These are phyloP conservation scores for Pyricularia pennisetigena DNA, from an alignment of 2,329 filamentous ascomycete species.

Conservation along the genomic window DNA sequence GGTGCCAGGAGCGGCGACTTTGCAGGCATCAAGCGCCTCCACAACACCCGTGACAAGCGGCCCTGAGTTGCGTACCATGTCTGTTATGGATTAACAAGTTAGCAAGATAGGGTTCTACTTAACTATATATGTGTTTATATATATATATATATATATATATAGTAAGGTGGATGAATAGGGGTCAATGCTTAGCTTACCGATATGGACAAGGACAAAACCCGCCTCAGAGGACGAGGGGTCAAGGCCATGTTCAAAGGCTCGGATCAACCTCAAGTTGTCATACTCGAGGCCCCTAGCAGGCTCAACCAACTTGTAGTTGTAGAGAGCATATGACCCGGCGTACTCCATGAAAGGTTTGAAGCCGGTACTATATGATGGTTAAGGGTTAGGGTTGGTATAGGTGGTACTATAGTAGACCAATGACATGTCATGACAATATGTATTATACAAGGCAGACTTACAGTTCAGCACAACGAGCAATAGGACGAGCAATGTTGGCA, in stretches of 20 bases:
- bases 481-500: conserved; percentile 64
- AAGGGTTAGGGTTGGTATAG: neutral
- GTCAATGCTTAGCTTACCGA: conserved; percentile 23
- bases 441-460: conserved; percentile 38
- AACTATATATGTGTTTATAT: too few species aligned
- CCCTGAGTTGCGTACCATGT: conserved; percentile 86
- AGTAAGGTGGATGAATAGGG: too few species aligned
- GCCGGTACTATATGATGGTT: conserved; percentile 36
- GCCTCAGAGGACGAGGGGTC: conserved; percentile 84
- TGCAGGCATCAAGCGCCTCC: conserved; percentile 47
- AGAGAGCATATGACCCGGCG: conserved; percentile 58
- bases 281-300: conserved; percentile 48
- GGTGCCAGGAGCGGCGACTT: conserved; percentile 20
- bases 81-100: conserved; percentile 19
- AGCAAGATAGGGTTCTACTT: too few species aligned
- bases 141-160: too few species aligned
- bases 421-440: neutral
- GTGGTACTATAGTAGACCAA: neutral
- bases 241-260: conserved; percentile 83
- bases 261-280: conserved; percentile 69
- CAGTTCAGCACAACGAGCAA: conserved; percentile 77
- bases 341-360: conserved; percentile 94
- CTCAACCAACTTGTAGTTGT: conserved; percentile 54
- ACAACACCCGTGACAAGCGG: conserved; percentile 65
- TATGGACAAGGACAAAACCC: conserved; percentile 90